Base-by-base conservation (phyloP, 192 early-diverging fungal genomes). In the Powellomyces hirtus region DNA sequence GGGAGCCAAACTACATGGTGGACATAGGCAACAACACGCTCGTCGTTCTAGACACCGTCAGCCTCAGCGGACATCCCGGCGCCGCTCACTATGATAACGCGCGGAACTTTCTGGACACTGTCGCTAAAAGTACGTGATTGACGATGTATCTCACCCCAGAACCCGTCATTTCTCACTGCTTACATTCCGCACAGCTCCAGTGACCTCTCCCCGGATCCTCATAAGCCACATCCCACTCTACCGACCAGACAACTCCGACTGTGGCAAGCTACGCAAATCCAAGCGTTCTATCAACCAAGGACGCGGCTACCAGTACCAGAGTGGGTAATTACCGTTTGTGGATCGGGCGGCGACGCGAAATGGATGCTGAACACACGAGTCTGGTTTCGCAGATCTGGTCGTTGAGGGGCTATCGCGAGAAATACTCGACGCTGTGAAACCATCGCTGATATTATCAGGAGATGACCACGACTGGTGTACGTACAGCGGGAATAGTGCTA, bases 381-480 rank as follows among this genome's bases (percentile, higher is more conserved):
- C 40, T 42, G 40, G 10, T 42, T 56, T 10, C 29, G 49, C 44
- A 84, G 82, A 96, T 69, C 80, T 95, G 70, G 76, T 98, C 7
- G 74, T 71, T 10, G 62, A 79, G 20, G 62, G 77, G 13, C 75
- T 91, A 0, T 82, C 91, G 0, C 55, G 70, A 6, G 30, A 78
- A 18, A 82, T 98, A 22, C 64, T 96, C 14, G 59, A 77, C 0
- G 68, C 45, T 0, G 76, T 93, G 22, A 67, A 84, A 38, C 94
- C 96, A 0, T 65, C 71, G 0, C 75, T 89, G 0, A 79, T 95
- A 1, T 90, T 96, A 49, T 92, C 89, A 66, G 96, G 94, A 20
- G 94, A 98, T 65, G 94, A 98, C 70, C 96, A 98, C 59, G 96
- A 98, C 66, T 90, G 89, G 62, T 98, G 96, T 72, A 81, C 80